These are phyloP conservation scores for Metarhizium robertsii DNA, from an alignment of 2,329 filamentous ascomycete genomes.

Conservation along the genomic window DNA sequence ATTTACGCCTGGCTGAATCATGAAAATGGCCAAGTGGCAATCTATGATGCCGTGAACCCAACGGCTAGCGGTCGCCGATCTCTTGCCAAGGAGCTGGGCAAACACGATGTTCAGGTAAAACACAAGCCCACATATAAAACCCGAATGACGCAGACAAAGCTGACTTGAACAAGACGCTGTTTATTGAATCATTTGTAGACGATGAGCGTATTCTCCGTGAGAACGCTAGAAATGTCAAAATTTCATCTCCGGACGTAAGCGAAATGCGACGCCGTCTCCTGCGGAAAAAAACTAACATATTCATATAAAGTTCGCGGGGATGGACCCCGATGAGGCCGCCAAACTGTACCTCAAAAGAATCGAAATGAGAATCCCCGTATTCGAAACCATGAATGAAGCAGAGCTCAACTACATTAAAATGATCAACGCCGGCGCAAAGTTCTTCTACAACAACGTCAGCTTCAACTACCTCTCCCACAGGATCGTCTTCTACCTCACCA, in stretches of 20 bases:
- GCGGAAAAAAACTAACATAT: background rate
- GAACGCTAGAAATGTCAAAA: conserved; percentile 95
- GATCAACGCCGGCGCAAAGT: conserved; percentile 91
- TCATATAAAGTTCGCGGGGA: conserved; percentile 62
- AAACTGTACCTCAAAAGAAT: conserved; percentile 86
- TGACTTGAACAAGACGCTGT: conserved; percentile 60
- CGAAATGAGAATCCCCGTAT: conserved; percentile 84
- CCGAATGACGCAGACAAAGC: background rate
- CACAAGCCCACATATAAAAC: background rate
- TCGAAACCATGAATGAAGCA: conserved; percentile 90
- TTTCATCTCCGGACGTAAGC: conserved; percentile 84
- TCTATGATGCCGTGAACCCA: conserved; percentile 96
- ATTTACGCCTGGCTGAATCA: conserved; percentile 95
- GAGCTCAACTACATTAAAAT: conserved; percentile 98
- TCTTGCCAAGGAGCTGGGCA: conserved; percentile 92
- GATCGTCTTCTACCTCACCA: conserved; percentile 97
- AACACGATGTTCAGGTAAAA: conserved; percentile 79
- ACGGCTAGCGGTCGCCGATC: conserved; percentile 72
- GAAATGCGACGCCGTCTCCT: background rate
- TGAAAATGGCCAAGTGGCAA: conserved; percentile 95
- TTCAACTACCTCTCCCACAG: conserved; percentile 95
- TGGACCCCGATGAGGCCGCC: conserved; percentile 87
- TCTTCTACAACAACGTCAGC: conserved; percentile 93
- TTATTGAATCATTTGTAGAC: conserved; percentile 92
- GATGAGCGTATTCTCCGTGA: conserved; percentile 91